Evolutionary conservation across 805 yeast species (phyloP).

Genomic region (Suhomyces kilbournensis): DNA sequence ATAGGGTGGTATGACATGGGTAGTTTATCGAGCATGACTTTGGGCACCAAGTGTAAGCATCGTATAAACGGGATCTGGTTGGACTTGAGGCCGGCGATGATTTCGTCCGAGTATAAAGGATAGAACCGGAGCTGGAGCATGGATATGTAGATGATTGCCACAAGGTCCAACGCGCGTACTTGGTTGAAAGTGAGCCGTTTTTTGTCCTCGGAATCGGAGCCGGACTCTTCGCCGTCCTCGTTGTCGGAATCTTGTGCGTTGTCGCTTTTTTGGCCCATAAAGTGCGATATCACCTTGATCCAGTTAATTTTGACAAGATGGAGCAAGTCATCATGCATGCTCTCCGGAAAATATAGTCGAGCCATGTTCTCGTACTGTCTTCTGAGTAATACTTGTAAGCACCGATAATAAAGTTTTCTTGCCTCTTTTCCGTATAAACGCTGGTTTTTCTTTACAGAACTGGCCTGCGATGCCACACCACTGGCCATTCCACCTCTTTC

Average conservation of each 20-base stretch:
- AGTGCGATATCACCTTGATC: conserved; percentile 19
- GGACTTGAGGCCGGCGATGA: conserved; percentile 38
- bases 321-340: conserved; percentile 12
- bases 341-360: conserved; percentile 10
- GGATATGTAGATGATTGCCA: conserved; percentile 49
- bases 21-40: conserved; percentile 29
- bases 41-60: conserved; percentile 41
- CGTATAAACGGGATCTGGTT: conserved; percentile 51
- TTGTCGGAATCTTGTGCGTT: background rate
- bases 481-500: conserved; percentile 8
- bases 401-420: conserved; percentile 38
- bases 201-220: background rate
- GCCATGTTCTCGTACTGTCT: conserved; percentile 36
- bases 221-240: background rate
- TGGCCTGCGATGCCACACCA: conserved; percentile 1
- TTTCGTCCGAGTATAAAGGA: conserved; percentile 52
- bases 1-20: conserved; percentile 35
- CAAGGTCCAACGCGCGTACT: conserved; percentile 27
- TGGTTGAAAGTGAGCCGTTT: background rate
- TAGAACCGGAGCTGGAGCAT: conserved; percentile 41
- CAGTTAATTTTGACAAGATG: conserved; percentile 32
- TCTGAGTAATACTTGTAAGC: conserved; percentile 51
- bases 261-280: background rate
- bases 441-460: conserved; percentile 1
- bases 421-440: conserved; percentile 50